These are phyloP conservation scores for Diaporthe humulicola DNA, from an alignment of 2,329 filamentous ascomycete genomes.

Conservation along the genomic window DNA sequence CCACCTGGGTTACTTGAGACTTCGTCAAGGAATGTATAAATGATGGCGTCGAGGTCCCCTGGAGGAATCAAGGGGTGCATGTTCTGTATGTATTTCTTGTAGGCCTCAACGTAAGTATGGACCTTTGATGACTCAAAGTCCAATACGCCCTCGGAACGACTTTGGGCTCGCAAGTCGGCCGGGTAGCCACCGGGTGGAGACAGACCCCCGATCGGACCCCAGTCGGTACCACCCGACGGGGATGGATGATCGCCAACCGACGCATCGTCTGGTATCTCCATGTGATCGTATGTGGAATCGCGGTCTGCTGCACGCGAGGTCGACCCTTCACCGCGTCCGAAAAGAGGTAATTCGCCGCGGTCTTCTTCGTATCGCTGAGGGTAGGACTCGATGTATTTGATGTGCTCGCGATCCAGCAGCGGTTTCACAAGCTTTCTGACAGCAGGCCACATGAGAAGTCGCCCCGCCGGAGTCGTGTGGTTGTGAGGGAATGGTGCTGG, in stretches of 20 bases:
- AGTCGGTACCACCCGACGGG: conserved; percentile 67
- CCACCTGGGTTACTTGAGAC: conserved; percentile 52
- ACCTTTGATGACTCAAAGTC: conserved; percentile 67
- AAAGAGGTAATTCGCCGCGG: conserved; percentile 80
- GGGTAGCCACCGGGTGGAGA: conserved; percentile 55
- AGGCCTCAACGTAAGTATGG: conserved; percentile 67
- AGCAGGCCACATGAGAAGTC: conserved; percentile 79
- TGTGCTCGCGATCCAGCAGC: conserved; percentile 61
- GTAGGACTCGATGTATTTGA: conserved; percentile 75
- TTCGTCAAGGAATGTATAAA: conserved; percentile 64
- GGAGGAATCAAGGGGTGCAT: conserved; percentile 75
- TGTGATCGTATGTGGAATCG: conserved; percentile 55
- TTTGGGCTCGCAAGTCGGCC: conserved; percentile 54
- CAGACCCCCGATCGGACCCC: conserved; percentile 69
- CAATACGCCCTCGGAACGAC: conserved; percentile 61
- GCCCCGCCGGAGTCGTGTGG: conserved; percentile 90
- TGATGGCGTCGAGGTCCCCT: conserved; percentile 64
- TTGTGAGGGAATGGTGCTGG: conserved; percentile 83
- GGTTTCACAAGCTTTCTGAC: conserved; percentile 74
- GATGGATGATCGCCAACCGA: conserved; percentile 65
- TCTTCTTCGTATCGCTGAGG: conserved; percentile 82
- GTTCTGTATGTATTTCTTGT: conserved; percentile 72
- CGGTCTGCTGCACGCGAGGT: conserved; percentile 67
- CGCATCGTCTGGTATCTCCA: conserved; percentile 60
- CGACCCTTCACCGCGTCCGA: conserved; percentile 82